Evolutionary conservation across 2,329 filamentous ascomycete genomes (phyloP).

Genomic region (Trichoderma breve): DNA sequence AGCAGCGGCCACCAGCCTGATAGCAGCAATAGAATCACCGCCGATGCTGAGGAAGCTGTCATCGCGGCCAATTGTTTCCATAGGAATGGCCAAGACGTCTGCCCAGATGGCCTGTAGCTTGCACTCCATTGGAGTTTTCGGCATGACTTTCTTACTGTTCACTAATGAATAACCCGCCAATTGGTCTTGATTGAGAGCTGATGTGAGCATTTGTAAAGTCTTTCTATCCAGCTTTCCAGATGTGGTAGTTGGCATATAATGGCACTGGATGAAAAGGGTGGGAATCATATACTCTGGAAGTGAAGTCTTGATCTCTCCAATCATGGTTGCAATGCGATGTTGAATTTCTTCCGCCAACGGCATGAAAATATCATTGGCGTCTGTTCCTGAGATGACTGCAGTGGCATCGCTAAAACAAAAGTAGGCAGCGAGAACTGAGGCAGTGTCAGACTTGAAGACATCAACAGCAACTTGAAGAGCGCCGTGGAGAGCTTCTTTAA

Average conservation of each 20-base stretch:
- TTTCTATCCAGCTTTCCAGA: slow-evolving; percentile 18
- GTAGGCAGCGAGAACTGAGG: not conserved
- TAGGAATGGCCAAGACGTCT: not conserved
- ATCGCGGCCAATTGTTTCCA: not conserved
- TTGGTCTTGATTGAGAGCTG: not conserved
- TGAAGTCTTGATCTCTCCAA: not conserved
- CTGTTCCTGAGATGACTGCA: not conserved
- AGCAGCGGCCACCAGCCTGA: slow-evolving; percentile 8
- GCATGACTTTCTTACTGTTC: not conserved
- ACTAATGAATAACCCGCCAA: not conserved
- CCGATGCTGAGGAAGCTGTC: slow-evolving; percentile 42
- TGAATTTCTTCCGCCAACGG: not conserved
- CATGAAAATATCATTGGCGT: not conserved
- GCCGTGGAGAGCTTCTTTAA: not conserved
- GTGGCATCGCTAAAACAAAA: not conserved
- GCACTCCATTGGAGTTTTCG: not conserved
- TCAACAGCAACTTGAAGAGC: not conserved
- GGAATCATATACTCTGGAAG: slow-evolving; percentile 21
- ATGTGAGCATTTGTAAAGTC: not conserved
- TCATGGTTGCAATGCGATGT: not conserved
- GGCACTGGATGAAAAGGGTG: slow-evolving; percentile 6
- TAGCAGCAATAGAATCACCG: slow-evolving; percentile 40
- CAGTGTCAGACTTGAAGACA: not conserved
- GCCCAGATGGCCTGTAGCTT: slow-evolving; percentile 4
- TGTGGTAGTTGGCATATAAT: not conserved